Evolutionary conservation across 179 eudicot species (phyloP), one percentile per base, ranked within the genome.

Genomic region (Beta corolliflora): DNA sequence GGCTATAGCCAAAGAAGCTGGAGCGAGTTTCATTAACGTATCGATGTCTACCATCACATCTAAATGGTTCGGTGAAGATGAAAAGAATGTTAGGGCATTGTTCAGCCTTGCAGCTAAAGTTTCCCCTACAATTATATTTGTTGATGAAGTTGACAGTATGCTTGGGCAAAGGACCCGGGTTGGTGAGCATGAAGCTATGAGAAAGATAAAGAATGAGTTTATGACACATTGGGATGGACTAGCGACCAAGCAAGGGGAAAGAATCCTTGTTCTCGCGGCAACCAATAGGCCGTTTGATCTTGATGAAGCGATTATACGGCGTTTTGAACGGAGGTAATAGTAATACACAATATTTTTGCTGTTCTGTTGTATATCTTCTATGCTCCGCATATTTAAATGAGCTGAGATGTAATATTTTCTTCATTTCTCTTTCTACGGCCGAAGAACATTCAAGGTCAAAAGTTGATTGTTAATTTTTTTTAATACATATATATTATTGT

Each of bases 101-200:
- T 93, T 93, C 89, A 86, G 93, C 19, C 94, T 93, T 45, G 97
- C 97, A n/a, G 90, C 95, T 29, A 93, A 93, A 85, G 96, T 93
- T 75, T 92, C 96, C 76, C 97, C 97, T 0, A 92, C 96, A 1
- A 93, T 93, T 45, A 90, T 93, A 29, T 93, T 93, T 83, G 92
- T 93, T 60, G 97, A 93, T 86, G 97, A 93, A 85, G 97, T 93
- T 48, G 97, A 93, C 81, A 93, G 97, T 82, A 92, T 93, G 97
- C 94, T 93, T 36, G 97, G 97, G 76, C 97, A 93, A 74, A 60
- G 97, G 81, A 93, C 89, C 53, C 92, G 94, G 87, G 94, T 82
- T 46, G 97, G 97, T 63, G 97, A 93, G 86, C 97, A 93, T 41
- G 97, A 93, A 84, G 97, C 97, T 54, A 93, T 93, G 97, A 83